Evolutionary conservation across 225 moss, liverwort and hornwort genomes (phyloP).

Genomic region (Sphagnum tenellum): DNA sequence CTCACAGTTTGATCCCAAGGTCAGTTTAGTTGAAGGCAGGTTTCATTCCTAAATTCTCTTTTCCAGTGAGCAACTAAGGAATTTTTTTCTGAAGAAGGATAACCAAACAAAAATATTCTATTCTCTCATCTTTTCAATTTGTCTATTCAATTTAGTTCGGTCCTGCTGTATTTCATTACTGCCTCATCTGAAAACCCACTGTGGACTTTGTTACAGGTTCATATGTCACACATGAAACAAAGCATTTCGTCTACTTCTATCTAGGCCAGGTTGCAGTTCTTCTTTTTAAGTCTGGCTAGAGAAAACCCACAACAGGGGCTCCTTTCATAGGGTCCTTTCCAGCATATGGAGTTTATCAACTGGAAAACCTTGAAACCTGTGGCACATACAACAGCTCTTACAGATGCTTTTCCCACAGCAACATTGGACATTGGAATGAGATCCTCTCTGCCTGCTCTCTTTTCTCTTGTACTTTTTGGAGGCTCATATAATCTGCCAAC

Average conservation of each 20-base stretch:
- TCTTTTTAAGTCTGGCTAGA: conserved; percentile 80
- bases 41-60: background rate
- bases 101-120: background rate
- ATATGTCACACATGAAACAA: conserved; percentile 95
- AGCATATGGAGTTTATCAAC: conserved; percentile 33
- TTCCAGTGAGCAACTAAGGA: background rate
- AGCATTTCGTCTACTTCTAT: conserved; percentile 98
- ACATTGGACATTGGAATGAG: conserved; percentile 26
- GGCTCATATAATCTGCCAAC: conserved; percentile 11
- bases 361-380: conserved; percentile 24
- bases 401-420: conserved; percentile 26
- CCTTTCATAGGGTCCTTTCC: conserved; percentile 11
- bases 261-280: conserved; percentile 97
- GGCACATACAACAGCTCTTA: conserved; percentile 12
- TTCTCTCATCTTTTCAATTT: background rate
- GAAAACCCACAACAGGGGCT: conserved; percentile 9
- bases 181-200: too few species aligned
- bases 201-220: conserved; percentile 49
- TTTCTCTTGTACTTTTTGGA: conserved; percentile 23
- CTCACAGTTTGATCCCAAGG: too few species aligned
- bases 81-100: conserved; percentile 1
- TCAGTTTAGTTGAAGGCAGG: too few species aligned
- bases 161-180: too few species aligned
- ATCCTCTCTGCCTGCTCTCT: conserved; percentile 26
- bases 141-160: conserved; percentile 2